Evolutionary conservation across 192 early-diverging fungal genomes (phyloP).

Genomic region (Spinellus fusiger): DNA sequence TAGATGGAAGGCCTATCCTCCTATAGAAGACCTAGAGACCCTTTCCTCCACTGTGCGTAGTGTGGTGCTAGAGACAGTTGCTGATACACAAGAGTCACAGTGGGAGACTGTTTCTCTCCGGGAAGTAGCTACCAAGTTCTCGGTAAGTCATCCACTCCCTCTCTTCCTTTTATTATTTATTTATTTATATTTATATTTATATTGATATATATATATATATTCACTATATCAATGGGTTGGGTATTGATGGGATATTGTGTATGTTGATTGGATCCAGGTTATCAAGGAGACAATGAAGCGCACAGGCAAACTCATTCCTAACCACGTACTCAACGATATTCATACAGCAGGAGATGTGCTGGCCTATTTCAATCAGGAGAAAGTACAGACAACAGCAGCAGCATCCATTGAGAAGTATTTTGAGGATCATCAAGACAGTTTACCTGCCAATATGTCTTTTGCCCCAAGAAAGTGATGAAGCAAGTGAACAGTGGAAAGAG

Average conservation of each 20-base stretch:
- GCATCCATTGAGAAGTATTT: conserved; percentile 13
- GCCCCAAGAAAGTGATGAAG: neutral
- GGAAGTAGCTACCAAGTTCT: conserved; percentile 32
- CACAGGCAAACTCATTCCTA: conserved; percentile 32
- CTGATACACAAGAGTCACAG: conserved; percentile 5
- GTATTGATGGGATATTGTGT: no score
- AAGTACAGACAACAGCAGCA: neutral
- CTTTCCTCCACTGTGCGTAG: conserved; percentile 15
- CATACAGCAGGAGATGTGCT: conserved; percentile 28
- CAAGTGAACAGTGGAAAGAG: neutral
- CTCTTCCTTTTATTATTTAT: neutral
- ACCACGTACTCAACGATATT: conserved; percentile 33
- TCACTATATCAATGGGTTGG: no score
- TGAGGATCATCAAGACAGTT: conserved; percentile 1
- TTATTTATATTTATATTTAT: neutral
- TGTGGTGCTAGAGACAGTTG: conserved; percentile 18
- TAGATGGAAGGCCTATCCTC: conserved; percentile 17
- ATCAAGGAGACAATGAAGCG: conserved; percentile 30
- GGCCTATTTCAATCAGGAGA: conserved; percentile 20
- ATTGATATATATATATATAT: neutral
- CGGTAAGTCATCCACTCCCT: conserved; percentile 21
- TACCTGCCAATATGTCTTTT: conserved; percentile 27
- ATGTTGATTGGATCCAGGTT: conserved; percentile 22
- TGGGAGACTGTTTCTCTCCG: conserved; percentile 13
- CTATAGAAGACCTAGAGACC: conserved; percentile 19